These are phyloP conservation scores for Candida insectalens DNA, from an alignment of 805 yeast species.

Conservation along the genomic window DNA sequence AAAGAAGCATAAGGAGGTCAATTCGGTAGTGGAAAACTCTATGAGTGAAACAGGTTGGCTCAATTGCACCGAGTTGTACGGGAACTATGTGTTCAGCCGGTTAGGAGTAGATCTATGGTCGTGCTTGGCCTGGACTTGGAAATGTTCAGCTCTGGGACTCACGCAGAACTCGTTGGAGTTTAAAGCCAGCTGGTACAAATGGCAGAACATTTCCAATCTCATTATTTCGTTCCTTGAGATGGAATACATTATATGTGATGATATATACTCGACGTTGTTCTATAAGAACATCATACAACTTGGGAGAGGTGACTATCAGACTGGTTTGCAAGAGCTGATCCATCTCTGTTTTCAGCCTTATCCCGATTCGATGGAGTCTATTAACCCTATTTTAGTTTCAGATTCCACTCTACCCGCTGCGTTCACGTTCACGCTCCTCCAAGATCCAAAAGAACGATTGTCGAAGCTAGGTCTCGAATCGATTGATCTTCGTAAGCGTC, in stretches of 20 bases:
- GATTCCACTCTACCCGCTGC: constrained; percentile 1
- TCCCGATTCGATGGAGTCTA: constrained; percentile 1
- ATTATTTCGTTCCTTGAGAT: constrained; percentile 1
- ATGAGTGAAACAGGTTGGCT: constrained; percentile 1
- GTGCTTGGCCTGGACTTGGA: constrained; percentile 4
- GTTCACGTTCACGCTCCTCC: no score
- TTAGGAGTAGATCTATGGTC: constrained; percentile 3
- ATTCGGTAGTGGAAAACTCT: not conserved
- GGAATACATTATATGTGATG: not conserved
- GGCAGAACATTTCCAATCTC: constrained; percentile 2
- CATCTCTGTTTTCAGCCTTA: not conserved
- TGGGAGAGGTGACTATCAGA: not conserved
- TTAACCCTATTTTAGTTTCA: constrained; percentile 2
- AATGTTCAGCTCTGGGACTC: constrained; percentile 2
- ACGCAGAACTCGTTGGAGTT: not conserved
- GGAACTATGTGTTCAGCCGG: constrained; percentile 2
- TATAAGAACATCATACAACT: constrained; percentile 1
- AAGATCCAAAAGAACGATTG: not conserved
- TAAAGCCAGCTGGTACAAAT: constrained; percentile 1
- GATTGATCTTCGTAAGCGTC: not conserved
- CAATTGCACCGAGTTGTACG: constrained; percentile 1
- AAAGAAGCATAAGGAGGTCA: not conserved
- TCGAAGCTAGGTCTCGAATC: constrained; percentile 3
- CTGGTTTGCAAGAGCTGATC: not conserved
- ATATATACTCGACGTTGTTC: not conserved